These are phyloP conservation scores for Septoria linicola DNA, from an alignment of 2,329 filamentous ascomycete genomes.

Conservation along the genomic window DNA sequence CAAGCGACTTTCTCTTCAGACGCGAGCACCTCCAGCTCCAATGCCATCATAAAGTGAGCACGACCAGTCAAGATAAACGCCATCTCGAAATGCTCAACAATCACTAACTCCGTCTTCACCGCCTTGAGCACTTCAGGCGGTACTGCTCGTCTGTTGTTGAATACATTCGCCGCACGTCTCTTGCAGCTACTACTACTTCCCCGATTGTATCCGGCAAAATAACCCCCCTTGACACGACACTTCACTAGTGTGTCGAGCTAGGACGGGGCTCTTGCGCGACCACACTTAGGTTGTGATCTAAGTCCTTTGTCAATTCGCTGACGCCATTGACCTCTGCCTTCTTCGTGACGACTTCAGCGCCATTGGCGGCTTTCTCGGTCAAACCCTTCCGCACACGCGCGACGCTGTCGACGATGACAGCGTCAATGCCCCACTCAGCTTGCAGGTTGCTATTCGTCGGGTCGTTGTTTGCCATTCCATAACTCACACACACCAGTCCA, in stretches of 20 bases:
- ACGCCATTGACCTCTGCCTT: constrained; percentile 1
- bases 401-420: constrained; percentile 94
- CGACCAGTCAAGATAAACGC: constrained; percentile 4
- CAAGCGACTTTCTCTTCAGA: constrained; percentile 18
- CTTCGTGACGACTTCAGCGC: constrained; percentile 8
- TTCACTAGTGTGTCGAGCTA: constrained; percentile 2
- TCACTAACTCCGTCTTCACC: not conserved
- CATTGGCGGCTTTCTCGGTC: constrained; percentile 47
- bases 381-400: constrained; percentile 89
- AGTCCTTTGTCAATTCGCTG: constrained; percentile 10
- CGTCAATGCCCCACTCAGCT: constrained; percentile 93
- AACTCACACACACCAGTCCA: constrained; percentile 90
- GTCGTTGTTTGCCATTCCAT: constrained; percentile 89
- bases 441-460: constrained; percentile 81
- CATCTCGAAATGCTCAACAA: not conserved
- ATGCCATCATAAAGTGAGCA: not conserved
- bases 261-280: constrained; percentile 5
- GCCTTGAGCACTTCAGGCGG: constrained; percentile 2
- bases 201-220: too few relatives aligned
- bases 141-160: constrained; percentile 14
- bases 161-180: not conserved
- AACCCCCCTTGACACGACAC: not conserved
- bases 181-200: too few relatives aligned
- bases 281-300: constrained; percentile 4
- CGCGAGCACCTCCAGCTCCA: constrained; percentile 24